Evolutionary conservation across 163 green algal species (phyloP).

Genomic region (Chloromonas sp.): DNA sequence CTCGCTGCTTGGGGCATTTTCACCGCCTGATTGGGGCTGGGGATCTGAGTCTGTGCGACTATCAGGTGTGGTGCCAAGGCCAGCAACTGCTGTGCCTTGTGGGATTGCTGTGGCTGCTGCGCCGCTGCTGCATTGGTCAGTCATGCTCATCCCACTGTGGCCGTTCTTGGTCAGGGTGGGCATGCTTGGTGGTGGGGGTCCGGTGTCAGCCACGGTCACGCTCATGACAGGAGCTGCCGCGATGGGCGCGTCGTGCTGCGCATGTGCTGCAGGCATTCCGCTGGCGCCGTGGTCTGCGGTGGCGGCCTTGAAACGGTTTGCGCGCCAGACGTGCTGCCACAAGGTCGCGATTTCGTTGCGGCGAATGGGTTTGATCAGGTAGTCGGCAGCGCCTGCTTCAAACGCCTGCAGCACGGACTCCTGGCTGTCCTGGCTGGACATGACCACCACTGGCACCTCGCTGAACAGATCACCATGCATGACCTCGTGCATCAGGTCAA

Average conservation of each 20-base stretch:
- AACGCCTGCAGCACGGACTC: constrained; percentile 36
- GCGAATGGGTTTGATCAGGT: constrained; percentile 54
- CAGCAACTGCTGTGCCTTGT: no score
- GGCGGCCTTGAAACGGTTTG: constrained; percentile 15
- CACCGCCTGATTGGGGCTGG: no score
- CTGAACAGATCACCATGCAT: constrained; percentile 11
- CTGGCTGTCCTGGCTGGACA: constrained; percentile 25
- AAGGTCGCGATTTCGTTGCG: constrained; percentile 52
- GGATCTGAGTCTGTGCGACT: no score
- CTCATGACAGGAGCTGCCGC: neutral
- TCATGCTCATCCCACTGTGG: neutral
- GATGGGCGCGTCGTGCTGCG: neutral
- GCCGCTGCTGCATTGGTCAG: neutral
- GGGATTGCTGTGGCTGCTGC: neutral
- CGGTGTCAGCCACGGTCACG: no score
- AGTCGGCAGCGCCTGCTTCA: constrained; percentile 45
- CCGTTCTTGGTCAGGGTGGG: neutral
- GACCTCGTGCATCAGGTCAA: constrained; percentile 27
- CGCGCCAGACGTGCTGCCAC: constrained; percentile 56
- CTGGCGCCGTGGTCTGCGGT: neutral
- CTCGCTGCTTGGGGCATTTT: neutral
- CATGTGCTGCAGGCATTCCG: neutral
- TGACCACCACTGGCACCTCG: constrained; percentile 26
- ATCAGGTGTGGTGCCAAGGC: no score
- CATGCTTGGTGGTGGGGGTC: no score